These are phyloP conservation scores for Paraglomus occultum DNA, from an alignment of 192 early-diverging fungal genomes.

Conservation along the genomic window DNA sequence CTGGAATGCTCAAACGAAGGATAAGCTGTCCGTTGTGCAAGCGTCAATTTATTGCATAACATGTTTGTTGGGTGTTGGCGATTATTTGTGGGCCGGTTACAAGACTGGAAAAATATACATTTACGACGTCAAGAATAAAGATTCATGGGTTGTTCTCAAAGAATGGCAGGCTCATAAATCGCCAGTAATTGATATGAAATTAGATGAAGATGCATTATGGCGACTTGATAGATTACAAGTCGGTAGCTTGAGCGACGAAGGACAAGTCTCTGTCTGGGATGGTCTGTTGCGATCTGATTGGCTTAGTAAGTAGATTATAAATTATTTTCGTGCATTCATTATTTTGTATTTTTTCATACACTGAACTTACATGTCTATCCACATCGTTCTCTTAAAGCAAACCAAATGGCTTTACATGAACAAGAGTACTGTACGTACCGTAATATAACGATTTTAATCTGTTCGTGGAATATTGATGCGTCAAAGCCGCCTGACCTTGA, in stretches of 20 bases:
- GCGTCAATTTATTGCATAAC: constrained; percentile 67
- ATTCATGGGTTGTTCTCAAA: constrained; percentile 54
- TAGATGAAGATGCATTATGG: constrained; percentile 60
- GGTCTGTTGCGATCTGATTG: constrained; percentile 69
- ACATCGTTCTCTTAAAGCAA: constrained; percentile 36
- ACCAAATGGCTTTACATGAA: constrained; percentile 60
- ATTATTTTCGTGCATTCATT: background rate
- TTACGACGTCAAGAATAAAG: constrained; percentile 47
- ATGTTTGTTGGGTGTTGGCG: constrained; percentile 57
- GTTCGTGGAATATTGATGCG: constrained; percentile 94
- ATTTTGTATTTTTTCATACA: background rate
- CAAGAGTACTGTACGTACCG: constrained; percentile 62
- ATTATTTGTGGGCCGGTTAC: constrained; percentile 75
- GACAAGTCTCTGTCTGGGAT: constrained; percentile 73
- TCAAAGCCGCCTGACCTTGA: constrained; percentile 81
- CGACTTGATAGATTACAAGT: constrained; percentile 52
- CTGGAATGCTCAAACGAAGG: constrained; percentile 55
- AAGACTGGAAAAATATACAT: constrained; percentile 76
- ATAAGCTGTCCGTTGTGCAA: constrained; percentile 47
- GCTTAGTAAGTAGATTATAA: constrained; percentile 45
- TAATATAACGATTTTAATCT: constrained; percentile 71
- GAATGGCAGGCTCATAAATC: constrained; percentile 65
- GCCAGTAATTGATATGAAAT: constrained; percentile 42
- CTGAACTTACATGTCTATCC: background rate
- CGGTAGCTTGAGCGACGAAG: constrained; percentile 58